Evolutionary conservation across 169 alveolate genomes (phyloP).

Genomic region (Eimeria necatrix): DNA sequence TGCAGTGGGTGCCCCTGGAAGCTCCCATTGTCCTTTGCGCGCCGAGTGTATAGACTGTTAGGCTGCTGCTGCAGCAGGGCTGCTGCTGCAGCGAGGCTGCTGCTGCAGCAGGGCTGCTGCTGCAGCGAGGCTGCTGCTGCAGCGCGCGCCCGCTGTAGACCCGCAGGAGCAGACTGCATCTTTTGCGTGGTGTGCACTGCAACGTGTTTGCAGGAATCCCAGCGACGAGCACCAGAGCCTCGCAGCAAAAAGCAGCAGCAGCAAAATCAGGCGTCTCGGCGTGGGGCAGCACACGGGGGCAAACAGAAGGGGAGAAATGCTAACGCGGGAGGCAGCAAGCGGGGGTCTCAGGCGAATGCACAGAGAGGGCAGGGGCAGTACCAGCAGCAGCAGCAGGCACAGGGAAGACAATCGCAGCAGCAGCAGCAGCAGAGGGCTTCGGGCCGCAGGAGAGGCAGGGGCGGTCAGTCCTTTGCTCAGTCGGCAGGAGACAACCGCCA

Average conservation of each 20-base stretch:
- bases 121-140: too few species aligned
- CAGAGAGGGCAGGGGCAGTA: background rate
- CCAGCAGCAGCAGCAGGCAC: background rate
- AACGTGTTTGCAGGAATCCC: background rate
- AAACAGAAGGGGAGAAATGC: background rate
- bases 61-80: too few species aligned
- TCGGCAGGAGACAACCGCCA: background rate
- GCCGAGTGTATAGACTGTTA: too few species aligned
- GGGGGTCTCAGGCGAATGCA: background rate
- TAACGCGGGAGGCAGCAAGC: background rate
- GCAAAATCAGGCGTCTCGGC: background rate
- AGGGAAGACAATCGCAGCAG: slow-evolving; percentile 4
- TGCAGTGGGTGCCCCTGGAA: background rate
- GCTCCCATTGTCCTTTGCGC: too few species aligned
- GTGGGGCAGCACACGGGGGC: background rate
- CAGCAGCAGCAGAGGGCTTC: background rate
- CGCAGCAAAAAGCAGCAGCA: background rate
- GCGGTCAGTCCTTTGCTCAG: background rate
- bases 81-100: too few species aligned
- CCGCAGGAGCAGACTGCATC: too few species aligned
- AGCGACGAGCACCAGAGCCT: background rate
- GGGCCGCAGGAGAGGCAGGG: background rate
- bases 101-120: too few species aligned
- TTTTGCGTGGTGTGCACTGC: background rate
- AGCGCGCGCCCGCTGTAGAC: too few species aligned